Conservation (phyloP, 2,329 filamentous ascomycete genomes). For the Lasiodiplodia citricola region DNA sequence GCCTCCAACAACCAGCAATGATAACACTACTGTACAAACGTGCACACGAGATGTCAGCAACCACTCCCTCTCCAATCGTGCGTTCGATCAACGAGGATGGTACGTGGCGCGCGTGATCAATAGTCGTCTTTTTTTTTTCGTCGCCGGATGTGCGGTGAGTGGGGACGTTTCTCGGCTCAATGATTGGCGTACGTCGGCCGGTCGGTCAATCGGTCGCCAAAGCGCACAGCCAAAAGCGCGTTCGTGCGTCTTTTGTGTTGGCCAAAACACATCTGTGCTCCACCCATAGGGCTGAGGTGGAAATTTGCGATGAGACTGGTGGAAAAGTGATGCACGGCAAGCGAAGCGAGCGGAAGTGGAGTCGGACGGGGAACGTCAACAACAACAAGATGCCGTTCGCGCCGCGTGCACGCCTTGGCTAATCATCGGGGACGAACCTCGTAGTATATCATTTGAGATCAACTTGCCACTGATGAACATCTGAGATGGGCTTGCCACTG, state of each 20-base stretch:
- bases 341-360: not conserved
- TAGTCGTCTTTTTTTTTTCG: not conserved
- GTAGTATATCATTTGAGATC: not conserved
- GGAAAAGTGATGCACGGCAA: not conserved
- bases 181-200: not conserved
- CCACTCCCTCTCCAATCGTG: not conserved
- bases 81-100: not conserved
- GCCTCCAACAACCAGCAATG: not conserved
- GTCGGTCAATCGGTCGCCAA: not conserved
- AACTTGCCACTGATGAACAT: not conserved
- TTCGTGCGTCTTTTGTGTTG: not conserved
- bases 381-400: not conserved
- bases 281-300: slow-evolving; percentile 10
- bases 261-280: not conserved
- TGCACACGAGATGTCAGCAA: not conserved
- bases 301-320: not conserved
- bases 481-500: not conserved
- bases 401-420: not conserved
- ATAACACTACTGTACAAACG: not conserved
- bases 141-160: not conserved
- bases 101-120: not conserved
- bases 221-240: not conserved
- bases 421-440: not conserved
- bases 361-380: not conserved
- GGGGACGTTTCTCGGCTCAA: not conserved